A percentile compares a stretch with the other conserved stretches of the same genome.
Conservation (phyloP, 441 rosid species). For the Corymbia citriodora region DNA sequence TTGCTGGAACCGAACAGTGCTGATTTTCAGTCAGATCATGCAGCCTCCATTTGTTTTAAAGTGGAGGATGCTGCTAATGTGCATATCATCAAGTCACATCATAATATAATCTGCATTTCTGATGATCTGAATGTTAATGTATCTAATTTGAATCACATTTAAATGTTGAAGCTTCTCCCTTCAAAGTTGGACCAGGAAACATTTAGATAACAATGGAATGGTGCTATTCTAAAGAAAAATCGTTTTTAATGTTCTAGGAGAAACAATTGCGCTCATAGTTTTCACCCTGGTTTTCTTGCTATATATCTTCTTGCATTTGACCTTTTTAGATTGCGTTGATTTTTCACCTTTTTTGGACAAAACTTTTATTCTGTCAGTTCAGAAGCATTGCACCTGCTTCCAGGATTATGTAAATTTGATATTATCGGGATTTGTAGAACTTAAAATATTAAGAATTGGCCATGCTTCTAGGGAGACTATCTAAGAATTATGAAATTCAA, state of each 20-base stretch:
- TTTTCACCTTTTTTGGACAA: not conserved
- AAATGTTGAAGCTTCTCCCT: not conserved
- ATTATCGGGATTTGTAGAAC: not conserved
- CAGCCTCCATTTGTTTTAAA: not conserved
- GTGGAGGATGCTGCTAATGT: not conserved
- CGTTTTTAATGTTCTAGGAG: not conserved
- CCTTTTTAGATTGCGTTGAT: not conserved
- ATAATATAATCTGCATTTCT: not conserved
- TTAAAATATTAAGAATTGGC: not conserved
- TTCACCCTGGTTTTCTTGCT: not conserved
- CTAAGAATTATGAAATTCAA: not conserved
- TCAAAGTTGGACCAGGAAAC: not conserved
- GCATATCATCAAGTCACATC: not conserved
- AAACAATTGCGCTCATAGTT: not conserved
- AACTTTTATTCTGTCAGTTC: not conserved
- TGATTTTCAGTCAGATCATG: not conserved
- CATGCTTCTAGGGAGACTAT: not conserved
- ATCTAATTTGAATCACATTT: not conserved
- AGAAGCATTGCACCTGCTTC: not conserved
- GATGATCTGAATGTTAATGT: not conserved
- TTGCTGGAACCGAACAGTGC: not conserved
- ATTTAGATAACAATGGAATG: not conserved
- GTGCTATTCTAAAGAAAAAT: not conserved
- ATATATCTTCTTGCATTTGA: not conserved
- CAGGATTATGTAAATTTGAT: not conserved